phyloP scores from a whole-genome alignment of 1,284 basidiomycete species.

The Apiotrichum domesticum region DNA sequence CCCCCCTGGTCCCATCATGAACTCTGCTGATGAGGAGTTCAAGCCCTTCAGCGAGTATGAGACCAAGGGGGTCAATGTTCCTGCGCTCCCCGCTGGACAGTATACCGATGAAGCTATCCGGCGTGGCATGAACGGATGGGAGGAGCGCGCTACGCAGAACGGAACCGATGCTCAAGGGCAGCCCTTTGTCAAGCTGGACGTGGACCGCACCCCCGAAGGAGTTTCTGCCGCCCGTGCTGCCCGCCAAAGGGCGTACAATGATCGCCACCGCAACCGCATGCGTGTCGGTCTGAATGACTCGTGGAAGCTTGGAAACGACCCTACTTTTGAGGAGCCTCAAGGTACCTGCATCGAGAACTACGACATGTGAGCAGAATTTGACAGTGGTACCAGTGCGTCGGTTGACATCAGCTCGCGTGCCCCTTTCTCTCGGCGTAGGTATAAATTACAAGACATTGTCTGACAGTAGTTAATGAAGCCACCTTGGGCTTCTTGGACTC shows the following conservation, averaged over 20 bases:
- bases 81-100: not conserved
- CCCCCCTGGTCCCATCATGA: too few relatives aligned
- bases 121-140: constrained; percentile 6
- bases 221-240: not conserved
- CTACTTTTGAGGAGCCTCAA: constrained; percentile 27
- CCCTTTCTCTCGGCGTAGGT: constrained; percentile 33
- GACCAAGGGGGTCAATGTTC: not conserved
- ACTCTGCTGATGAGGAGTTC: not conserved
- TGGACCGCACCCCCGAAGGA: too few relatives aligned
- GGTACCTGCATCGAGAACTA: constrained; percentile 17
- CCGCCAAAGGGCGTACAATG: not conserved
- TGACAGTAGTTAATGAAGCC: constrained; percentile 28
- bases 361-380: constrained; percentile 18
- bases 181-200: constrained; percentile 1
- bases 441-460: not conserved
- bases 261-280: not conserved
- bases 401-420: constrained; percentile 21
- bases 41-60: constrained; percentile 6
- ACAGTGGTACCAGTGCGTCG: too few relatives aligned
- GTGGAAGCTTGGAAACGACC: constrained; percentile 21
- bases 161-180: constrained; percentile 8
- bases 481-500: constrained; percentile 29
- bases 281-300: constrained; percentile 17
- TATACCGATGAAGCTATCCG: constrained; percentile 1
- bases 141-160: not conserved